Conservation (phyloP, 192 early-diverging fungal genomes). For the Coemansia furcata region DNA sequence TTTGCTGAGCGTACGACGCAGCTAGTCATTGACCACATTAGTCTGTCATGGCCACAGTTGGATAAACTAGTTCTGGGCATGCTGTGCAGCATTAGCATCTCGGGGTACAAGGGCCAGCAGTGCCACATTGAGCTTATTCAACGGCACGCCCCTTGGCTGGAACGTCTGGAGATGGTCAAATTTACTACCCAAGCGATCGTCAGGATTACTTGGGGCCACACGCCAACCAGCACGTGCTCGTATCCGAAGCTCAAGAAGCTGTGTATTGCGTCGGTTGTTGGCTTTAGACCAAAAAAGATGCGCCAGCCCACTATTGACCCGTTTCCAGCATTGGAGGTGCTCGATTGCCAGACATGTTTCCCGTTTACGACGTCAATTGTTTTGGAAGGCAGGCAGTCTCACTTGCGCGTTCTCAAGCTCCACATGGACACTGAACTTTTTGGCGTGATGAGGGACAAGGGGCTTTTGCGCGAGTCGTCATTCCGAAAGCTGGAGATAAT, state of each 20-base stretch:
- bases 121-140: constrained; percentile 25
- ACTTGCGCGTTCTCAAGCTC: constrained; percentile 19
- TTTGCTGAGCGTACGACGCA: constrained; percentile 3
- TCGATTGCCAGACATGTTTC: constrained; percentile 16
- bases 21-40: neutral
- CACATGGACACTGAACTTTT: constrained; percentile 10
- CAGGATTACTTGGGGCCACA: constrained; percentile 13
- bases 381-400: constrained; percentile 2
- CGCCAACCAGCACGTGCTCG: neutral
- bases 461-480: neutral
- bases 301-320: constrained; percentile 9
- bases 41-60: constrained; percentile 8
- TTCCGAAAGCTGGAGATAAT: constrained; percentile 3
- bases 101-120: constrained; percentile 11
- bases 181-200: constrained; percentile 8
- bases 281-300: neutral
- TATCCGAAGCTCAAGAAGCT: constrained; percentile 29
- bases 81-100: constrained; percentile 27
- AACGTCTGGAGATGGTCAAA: constrained; percentile 9
- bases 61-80: neutral
- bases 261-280: constrained; percentile 7
- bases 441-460: neutral
- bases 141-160: constrained; percentile 19
- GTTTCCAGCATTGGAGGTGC: constrained; percentile 25
- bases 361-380: constrained; percentile 17